Evolutionary conservation across 768 basidiomycete genomes (phyloP), one percentile per base, ranked within the genome.

Genomic region (Naematelia encephala): DNA sequence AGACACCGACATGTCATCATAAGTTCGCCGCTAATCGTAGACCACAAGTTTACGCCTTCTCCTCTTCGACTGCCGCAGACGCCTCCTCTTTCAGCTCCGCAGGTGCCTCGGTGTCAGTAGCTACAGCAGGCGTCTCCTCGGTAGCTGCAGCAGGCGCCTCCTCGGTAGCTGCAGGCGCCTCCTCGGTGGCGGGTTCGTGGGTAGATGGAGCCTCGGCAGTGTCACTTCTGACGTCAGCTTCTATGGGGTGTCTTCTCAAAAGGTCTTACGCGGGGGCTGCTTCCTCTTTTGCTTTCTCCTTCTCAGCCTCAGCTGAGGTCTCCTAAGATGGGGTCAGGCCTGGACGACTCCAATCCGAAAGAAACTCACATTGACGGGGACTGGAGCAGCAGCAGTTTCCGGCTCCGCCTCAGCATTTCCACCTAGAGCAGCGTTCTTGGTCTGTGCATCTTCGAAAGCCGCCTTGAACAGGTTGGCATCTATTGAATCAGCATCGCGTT

Each of bases 381-480:
- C 51, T 2, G 60, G 42, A 47, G 59, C 64, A 43, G 54, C 48
- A 16, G 30, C 54, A 39, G 23, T 44, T 11, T 51, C 54, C 10
- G 60, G 5, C 39, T 39, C 43, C 44, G 27, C 49, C 14, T 39
- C 58, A 21, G 44, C 49, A 19, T 52, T 28, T 26, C 63, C 54
- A 43, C 54, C 45, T 10, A 59, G 30, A 19, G 45, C 55, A 23
- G 67, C 57, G 54, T 76, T 76, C 49, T 60, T 55, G n/a, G 46
- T 82, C 80, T 89, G 90, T 55, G 88, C 92, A 4, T 83, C 80
- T 79, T 96, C 91, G 77, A 98, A 99, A 53, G 84, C 87, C 39
- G 80, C 78, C 82, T 94, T 96, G 83, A 98, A 99, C 58, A 87
- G 82, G 63, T 77, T 83, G 52, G 96, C 96, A 78, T 92, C 87